These are phyloP conservation scores for Hyphopichia homilentoma DNA, from an alignment of 805 yeast genomes.

Conservation along the genomic window DNA sequence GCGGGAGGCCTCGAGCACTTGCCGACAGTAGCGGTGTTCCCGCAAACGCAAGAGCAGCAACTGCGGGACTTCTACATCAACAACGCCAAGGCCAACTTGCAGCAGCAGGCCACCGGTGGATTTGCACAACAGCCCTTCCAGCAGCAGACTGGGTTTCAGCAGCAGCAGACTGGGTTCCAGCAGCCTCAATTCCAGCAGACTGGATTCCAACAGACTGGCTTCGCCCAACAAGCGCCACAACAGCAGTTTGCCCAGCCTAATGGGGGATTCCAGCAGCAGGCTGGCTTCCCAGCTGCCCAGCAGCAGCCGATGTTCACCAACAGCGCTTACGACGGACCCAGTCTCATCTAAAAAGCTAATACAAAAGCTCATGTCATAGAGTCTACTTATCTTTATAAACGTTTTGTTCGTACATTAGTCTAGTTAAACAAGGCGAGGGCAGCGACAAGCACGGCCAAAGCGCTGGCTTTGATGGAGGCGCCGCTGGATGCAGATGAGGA, in stretches of 20 bases:
- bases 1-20: conserved; percentile 71
- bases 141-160: conserved; percentile 19
- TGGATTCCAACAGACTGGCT: too few species aligned
- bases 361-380: too few species aligned
- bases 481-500: neutral
- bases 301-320: too few species aligned
- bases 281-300: conserved; percentile 3
- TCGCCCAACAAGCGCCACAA: too few species aligned
- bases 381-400: too few species aligned
- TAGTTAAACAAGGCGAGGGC: too few species aligned
- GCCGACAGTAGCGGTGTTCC: conserved; percentile 67
- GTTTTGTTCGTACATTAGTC: too few species aligned
- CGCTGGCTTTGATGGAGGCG: conserved; percentile 1
- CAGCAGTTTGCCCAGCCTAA: neutral
- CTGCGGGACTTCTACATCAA: conserved; percentile 32
- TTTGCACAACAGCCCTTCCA: conserved; percentile 12
- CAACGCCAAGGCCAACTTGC: conserved; percentile 34
- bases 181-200: conserved; percentile 6
- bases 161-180: conserved; percentile 13
- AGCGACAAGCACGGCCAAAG: too few species aligned
- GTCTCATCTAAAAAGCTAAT: conserved; percentile 11
- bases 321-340: conserved; percentile 22
- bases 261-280: conserved; percentile 2
- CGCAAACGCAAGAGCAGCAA: conserved; percentile 52
- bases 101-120: conserved; percentile 15